Percentiles rank a stretch among this genome's conserved stretches.
phyloP scores from a whole-genome alignment of 371 early-diverging fungal species.

The Synchytrium microbalum region DNA sequence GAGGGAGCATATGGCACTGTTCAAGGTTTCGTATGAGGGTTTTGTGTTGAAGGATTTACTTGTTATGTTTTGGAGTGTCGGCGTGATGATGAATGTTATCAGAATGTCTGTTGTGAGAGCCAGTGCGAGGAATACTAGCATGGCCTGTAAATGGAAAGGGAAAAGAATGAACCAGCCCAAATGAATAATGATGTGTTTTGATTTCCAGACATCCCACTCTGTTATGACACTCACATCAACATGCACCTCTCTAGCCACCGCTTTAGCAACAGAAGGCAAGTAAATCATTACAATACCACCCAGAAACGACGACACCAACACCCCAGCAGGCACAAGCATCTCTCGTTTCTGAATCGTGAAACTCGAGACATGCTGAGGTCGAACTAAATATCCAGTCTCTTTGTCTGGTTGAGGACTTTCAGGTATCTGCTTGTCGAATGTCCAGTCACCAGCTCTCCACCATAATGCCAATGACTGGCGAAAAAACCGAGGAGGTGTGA shows the following conservation, averaged over 20 bases:
- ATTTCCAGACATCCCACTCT: too few species aligned
- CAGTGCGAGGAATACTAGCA: background rate
- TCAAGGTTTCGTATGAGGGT: slow-evolving; percentile 53
- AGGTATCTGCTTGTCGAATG: too few species aligned
- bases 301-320: slow-evolving; percentile 8
- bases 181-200: too few species aligned
- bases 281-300: slow-evolving; percentile 12
- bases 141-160: background rate
- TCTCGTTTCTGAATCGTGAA: background rate
- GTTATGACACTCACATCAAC: too few species aligned
- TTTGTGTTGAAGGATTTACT: slow-evolving; percentile 2
- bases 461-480: slow-evolving; percentile 25
- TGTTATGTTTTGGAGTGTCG: background rate
- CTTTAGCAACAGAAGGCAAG: slow-evolving; percentile 15
- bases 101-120: background rate
- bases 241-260: too few species aligned
- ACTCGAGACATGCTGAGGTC: background rate
- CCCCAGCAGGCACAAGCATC: slow-evolving; percentile 8
- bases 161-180: background rate
- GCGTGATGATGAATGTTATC: background rate
- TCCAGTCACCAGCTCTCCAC: slow-evolving; percentile 18
- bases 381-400: too few species aligned
- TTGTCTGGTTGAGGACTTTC: too few species aligned
- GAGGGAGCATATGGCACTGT: slow-evolving; percentile 56
- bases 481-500: background rate